Evolutionary conservation across 2,329 filamentous ascomycete genomes (phyloP).

Genomic region (Fusarium fujikuroi): DNA sequence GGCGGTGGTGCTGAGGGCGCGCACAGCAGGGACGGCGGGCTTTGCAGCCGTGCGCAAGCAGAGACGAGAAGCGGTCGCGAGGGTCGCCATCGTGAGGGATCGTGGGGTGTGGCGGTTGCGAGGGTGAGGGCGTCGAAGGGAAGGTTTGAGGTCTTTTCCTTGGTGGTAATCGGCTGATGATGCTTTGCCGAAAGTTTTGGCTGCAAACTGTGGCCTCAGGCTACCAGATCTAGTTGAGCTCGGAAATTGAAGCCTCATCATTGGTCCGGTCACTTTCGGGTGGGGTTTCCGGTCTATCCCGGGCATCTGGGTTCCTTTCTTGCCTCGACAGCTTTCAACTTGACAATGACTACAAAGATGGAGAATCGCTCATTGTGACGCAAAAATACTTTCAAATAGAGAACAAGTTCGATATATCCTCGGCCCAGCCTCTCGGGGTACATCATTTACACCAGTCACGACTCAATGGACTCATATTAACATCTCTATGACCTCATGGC

Average conservation of each 20-base stretch:
- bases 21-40: conserved; percentile 55
- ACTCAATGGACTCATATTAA: conserved; percentile 25
- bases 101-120: conserved; percentile 45
- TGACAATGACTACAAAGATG: neutral
- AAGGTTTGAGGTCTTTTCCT: conserved; percentile 62
- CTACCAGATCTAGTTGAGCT: conserved; percentile 50
- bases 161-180: conserved; percentile 51
- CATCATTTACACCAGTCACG: neutral
- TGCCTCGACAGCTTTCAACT: conserved; percentile 22
- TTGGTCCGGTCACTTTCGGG: conserved; percentile 52
- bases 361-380: neutral
- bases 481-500: neutral
- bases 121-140: conserved; percentile 42
- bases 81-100: conserved; percentile 68
- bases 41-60: conserved; percentile 70
- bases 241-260: conserved; percentile 59
- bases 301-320: conserved; percentile 36
- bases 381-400: neutral
- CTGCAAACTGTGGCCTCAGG: conserved; percentile 56
- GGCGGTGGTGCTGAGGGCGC: conserved; percentile 67
- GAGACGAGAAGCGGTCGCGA: conserved; percentile 74
- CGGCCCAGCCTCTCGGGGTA: neutral
- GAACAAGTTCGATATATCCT: neutral
- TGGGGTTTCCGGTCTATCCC: conserved; percentile 48
- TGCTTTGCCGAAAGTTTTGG: conserved; percentile 57